Conservation (phyloP, 2,329 filamentous ascomycete genomes). For the Sarocladium oryzae region DNA sequence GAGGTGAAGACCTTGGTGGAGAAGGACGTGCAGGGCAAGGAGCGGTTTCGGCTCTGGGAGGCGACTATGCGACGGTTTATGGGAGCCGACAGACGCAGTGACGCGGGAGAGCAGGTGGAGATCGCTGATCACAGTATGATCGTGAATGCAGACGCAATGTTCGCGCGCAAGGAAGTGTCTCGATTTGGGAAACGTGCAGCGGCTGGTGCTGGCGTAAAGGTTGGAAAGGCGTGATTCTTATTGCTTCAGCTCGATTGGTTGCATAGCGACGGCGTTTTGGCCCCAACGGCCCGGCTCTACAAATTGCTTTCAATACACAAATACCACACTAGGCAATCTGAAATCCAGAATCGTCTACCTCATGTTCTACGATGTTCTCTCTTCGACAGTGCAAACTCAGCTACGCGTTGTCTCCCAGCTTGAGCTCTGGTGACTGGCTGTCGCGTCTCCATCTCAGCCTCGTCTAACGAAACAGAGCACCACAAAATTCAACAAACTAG, state of each 20-base stretch:
- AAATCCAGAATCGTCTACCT: too few species aligned
- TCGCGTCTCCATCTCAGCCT: too few species aligned
- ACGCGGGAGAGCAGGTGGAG: constrained; percentile 35
- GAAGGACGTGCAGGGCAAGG: constrained; percentile 43
- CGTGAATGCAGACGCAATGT: constrained; percentile 49
- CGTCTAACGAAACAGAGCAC: background rate
- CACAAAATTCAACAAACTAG: too few species aligned
- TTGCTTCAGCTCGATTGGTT: constrained; percentile 15
- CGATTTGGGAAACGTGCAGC: constrained; percentile 36
- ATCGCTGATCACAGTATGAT: constrained; percentile 60
- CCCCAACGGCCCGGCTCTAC: background rate
- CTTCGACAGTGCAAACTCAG: background rate
- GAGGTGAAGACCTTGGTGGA: constrained; percentile 52
- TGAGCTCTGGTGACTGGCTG: too few species aligned
- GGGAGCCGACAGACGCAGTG: constrained; percentile 21
- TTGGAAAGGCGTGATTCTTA: background rate
- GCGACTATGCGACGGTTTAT: constrained; percentile 52
- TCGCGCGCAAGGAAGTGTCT: constrained; percentile 47
- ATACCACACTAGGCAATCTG: background rate
- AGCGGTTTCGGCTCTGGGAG: constrained; percentile 56
- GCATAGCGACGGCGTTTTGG: constrained; percentile 7
- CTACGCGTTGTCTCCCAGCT: too few species aligned
- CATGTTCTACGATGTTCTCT: too few species aligned
- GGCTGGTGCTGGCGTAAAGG: constrained; percentile 5
- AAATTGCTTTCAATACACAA: background rate